Conservation (phyloP, 441 rosid genomes). For the Dalechampia spathulata region DNA sequence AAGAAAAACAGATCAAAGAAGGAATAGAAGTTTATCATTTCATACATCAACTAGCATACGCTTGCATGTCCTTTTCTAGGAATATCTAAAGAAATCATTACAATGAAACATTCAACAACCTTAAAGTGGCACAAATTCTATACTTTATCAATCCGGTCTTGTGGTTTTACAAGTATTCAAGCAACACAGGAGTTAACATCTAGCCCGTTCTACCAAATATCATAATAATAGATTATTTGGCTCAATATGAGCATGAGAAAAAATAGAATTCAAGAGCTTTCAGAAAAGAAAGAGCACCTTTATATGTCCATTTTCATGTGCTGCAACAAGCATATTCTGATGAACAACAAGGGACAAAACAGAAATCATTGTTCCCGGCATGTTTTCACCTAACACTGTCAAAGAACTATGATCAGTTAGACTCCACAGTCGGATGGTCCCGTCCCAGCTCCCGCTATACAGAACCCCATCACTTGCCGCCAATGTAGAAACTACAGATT, state of each 20-base stretch:
- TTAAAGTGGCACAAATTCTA: too few species aligned
- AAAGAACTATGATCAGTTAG: constrained; percentile 68
- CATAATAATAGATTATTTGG: background rate
- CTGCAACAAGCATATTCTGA: constrained; percentile 46
- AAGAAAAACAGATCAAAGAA: background rate
- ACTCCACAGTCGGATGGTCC: constrained; percentile 80
- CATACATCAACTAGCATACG: background rate
- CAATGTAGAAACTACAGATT: constrained; percentile 73
- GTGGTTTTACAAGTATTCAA: background rate
- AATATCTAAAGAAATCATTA: background rate
- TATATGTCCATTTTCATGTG: constrained; percentile 69
- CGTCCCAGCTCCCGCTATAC: constrained; percentile 96
- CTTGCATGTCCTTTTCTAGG: background rate
- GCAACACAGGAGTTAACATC: background rate
- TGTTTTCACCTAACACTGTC: constrained; percentile 62
- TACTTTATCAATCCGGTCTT: too few species aligned
- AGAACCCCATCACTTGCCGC: constrained; percentile 53
- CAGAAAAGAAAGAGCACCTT: constrained; percentile 39
- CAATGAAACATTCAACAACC: too few species aligned
- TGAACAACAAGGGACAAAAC: constrained; percentile 51
- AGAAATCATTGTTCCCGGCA: constrained; percentile 41
- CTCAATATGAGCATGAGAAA: background rate
- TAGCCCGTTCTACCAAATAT: background rate
- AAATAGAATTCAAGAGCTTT: constrained; percentile 4
- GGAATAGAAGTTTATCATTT: background rate